phyloP scores from a whole-genome alignment of 1,284 basidiomycete genomes.

The Fomitopsis schrenkii region DNA sequence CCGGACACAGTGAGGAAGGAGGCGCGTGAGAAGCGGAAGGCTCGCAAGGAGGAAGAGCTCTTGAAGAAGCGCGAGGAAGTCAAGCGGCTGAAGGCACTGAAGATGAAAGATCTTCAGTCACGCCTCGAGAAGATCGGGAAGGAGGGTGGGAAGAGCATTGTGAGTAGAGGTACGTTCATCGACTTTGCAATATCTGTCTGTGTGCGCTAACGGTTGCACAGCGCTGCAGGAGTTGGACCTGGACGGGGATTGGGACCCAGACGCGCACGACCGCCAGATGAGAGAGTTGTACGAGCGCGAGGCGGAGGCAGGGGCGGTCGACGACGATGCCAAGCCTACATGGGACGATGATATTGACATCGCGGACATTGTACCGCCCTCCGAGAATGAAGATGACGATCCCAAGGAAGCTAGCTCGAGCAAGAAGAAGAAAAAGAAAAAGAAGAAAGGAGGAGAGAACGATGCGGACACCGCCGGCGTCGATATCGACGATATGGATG shows the following conservation, averaged over 20 bases:
- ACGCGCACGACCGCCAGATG: constrained; percentile 78
- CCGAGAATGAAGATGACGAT: constrained; percentile 43
- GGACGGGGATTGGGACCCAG: constrained; percentile 82
- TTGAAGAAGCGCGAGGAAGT: constrained; percentile 77
- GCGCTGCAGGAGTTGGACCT: constrained; percentile 65
- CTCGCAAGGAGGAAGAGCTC: constrained; percentile 78
- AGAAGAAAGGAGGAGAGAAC: constrained; percentile 33
- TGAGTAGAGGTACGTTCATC: constrained; percentile 38
- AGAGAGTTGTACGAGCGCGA: constrained; percentile 64
- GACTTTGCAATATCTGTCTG: neutral
- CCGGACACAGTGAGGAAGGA: constrained; percentile 79
- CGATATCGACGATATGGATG: constrained; percentile 73
- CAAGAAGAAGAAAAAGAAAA: constrained; percentile 50
- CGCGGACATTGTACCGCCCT: constrained; percentile 51
- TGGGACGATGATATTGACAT: constrained; percentile 92
- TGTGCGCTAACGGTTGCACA: constrained; percentile 17
- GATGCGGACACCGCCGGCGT: constrained; percentile 45
- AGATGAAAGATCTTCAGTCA: constrained; percentile 78
- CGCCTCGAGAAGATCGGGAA: constrained; percentile 70
- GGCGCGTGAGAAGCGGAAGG: constrained; percentile 70
- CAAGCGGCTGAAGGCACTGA: constrained; percentile 74
- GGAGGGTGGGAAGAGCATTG: constrained; percentile 54
- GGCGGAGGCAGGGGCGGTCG: constrained; percentile 32
- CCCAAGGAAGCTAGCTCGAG: constrained; percentile 33
- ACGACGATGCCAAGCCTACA: constrained; percentile 69